Conservation (phyloP, 345 rosid species). For the Syzygium aromaticum region DNA sequence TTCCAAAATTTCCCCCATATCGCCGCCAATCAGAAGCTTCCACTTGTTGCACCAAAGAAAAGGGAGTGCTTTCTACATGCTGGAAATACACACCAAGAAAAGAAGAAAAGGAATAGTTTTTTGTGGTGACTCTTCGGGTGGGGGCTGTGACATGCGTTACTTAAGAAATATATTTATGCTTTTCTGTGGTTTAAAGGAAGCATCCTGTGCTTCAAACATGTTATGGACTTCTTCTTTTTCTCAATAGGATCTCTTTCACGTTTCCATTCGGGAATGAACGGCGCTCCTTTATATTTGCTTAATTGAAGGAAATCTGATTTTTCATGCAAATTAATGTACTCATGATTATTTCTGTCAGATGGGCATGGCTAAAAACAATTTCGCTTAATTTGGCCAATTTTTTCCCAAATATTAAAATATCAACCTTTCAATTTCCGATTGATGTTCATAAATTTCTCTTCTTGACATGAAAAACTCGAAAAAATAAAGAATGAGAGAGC, state of each 20-base stretch:
- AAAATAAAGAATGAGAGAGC: not conserved
- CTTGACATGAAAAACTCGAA: not conserved
- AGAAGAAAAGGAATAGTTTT: not conserved
- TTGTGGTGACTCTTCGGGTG: not conserved
- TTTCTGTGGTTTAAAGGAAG: constrained; percentile 15
- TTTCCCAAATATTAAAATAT: not conserved
- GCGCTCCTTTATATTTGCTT: not conserved
- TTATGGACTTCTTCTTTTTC: not conserved
- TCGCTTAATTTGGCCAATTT: not conserved
- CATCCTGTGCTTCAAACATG: constrained; percentile 6
- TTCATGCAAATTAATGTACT: not conserved
- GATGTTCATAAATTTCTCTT: not conserved
- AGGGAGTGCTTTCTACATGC: constrained; percentile 1
- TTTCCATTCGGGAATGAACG: not conserved
- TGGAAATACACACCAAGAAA: not conserved
- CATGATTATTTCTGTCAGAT: not conserved
- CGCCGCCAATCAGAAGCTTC: constrained; percentile 2
- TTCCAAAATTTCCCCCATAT: not conserved
- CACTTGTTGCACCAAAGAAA: not conserved
- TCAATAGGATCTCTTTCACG: not conserved
- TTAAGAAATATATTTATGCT: constrained; percentile 5
- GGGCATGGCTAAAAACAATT: not conserved
- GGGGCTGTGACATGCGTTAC: constrained; percentile 2
- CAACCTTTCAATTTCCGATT: not conserved
- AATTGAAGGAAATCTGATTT: not conserved